A percentile compares a stretch with the other conserved stretches of the same genome.
Conservation (phyloP, 169 alveolate species). For the Miamiensis avidus region DNA sequence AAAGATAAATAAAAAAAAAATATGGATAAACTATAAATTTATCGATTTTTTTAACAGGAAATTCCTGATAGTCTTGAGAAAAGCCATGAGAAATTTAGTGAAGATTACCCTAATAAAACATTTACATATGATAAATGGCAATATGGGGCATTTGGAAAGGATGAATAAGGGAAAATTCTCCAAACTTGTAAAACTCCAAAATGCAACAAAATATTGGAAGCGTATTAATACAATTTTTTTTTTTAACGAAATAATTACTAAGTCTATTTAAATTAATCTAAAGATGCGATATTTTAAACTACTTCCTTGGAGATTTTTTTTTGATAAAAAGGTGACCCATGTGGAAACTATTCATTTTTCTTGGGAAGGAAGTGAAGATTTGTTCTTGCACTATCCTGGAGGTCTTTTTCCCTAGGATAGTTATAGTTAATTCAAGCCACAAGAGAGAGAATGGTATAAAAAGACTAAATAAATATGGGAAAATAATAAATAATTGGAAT, state of each 20-base stretch:
- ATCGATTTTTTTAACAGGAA: not conserved
- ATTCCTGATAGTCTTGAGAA: not conserved
- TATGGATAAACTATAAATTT: not conserved
- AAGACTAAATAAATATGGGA: constrained; percentile 1
- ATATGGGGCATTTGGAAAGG: not conserved
- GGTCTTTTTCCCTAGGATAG: not conserved
- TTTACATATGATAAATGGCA: not conserved
- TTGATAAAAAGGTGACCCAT: constrained; percentile 18
- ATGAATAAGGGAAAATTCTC: not conserved
- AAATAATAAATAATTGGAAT: not conserved
- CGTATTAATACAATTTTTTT: not conserved
- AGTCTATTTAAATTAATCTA: not conserved
- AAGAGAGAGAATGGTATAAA: constrained; percentile 1
- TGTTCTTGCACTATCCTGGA: not conserved
- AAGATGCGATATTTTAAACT: constrained; percentile 12
- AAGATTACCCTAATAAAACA: not conserved
- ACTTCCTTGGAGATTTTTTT: constrained; percentile 16
- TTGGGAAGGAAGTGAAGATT: constrained; percentile 1
- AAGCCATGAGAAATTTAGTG: not conserved
- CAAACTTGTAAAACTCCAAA: not conserved
- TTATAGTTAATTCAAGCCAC: too few species aligned
- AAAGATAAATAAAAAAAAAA: not conserved
- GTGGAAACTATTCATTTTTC: constrained; percentile 5
- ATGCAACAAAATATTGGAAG: not conserved
- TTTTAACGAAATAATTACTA: not conserved